Evolutionary conservation across 495 filamentous ascomycete species (phyloP), one percentile per base, ranked within the genome.

Genomic region (Massariosphaeria phaeospora): DNA sequence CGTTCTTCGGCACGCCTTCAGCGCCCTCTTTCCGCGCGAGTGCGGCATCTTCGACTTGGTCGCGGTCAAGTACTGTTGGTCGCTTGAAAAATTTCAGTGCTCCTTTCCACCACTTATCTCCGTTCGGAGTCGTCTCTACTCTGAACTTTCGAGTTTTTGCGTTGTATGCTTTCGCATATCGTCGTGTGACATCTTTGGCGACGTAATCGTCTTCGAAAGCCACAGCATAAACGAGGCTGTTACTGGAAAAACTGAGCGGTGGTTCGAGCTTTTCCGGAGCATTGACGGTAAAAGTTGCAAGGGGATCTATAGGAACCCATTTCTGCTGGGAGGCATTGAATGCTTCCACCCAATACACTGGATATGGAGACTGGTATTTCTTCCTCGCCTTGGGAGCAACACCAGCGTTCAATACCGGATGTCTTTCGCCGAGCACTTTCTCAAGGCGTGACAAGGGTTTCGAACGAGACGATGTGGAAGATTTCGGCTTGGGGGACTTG

Each of bases 271-370:
- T 83, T 2, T 76, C 76, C 1, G 88, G 80, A 59, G 86, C 90
- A 61, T 79, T 84, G 24, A 90, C 77, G 0, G 88, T 84, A 33
- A 75, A 72, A 2, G 88, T 95, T 26, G 90, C 87, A 2, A 96
- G 65, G 0, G 91, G 85, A 63, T 98, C 94, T 21, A 93, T 78
- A 0, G 89, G 78, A 43, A 95, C 77, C 91, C 91, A 97, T 75
- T 89, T 95, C 65, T 96, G 85, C 26, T 84, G 74, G 12, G 83
- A 85, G 50, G 80, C 73, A 62, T 95, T 87, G 62, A 94, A 88
- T 2, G 86, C 84, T 70, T 98, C 93, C 1, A 96, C 83, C 93
- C 93, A 98, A 66, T 86, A 96, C 4, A 97, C 72, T 0, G 93
- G 94, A 56, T 82, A 86, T 1, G 77, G 67, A 2, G 88, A 91